phyloP scores from a whole-genome alignment of 768 basidiomycete genomes.

The Lactarius evosmus region DNA sequence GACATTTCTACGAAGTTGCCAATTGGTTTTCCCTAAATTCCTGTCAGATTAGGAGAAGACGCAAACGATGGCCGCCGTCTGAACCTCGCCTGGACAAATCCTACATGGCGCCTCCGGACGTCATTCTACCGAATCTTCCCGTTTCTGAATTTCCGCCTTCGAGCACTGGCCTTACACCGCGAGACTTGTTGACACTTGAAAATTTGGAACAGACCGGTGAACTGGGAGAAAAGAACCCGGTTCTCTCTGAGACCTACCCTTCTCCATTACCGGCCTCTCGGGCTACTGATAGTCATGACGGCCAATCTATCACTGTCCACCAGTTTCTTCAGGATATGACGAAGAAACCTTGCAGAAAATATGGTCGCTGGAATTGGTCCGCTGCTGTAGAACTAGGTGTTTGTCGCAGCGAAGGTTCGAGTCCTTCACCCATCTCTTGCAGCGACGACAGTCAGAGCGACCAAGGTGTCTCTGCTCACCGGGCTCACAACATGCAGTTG shows the following conservation, averaged over 20 bases:
- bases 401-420: background rate
- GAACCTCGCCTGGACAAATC: conserved; percentile 3
- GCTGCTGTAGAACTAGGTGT: background rate
- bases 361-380: conserved; percentile 10
- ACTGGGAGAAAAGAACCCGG: background rate
- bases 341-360: conserved; percentile 6
- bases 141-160: background rate
- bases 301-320: conserved; percentile 11
- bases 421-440: background rate
- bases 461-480: background rate
- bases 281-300: background rate
- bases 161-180: background rate
- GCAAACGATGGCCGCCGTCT: conserved; percentile 13
- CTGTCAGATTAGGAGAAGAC: conserved; percentile 20
- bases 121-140: background rate
- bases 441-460: background rate
- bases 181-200: background rate
- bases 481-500: background rate
- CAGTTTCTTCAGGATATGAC: conserved; percentile 10
- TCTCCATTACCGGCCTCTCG: background rate
- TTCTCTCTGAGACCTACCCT: background rate
- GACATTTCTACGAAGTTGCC: background rate
- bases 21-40: background rate
- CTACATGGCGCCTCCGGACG: background rate
- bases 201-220: background rate